Evolutionary conservation across 257 asterid genomes (phyloP), one percentile per base, ranked within the genome.

Genomic region (Nicotiana otophora): DNA sequence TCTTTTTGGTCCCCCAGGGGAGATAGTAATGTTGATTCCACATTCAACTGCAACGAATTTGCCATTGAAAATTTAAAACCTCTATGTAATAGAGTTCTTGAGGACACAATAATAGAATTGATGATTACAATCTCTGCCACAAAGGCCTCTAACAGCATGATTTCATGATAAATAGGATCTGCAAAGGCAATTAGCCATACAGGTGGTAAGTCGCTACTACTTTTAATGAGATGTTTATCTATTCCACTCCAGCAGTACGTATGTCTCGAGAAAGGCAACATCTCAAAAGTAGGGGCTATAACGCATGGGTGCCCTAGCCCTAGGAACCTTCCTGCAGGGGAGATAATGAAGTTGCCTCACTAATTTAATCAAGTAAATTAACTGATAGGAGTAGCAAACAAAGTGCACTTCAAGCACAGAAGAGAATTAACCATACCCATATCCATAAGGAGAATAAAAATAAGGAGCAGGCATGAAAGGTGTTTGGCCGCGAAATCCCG

Each of bases 251-350:
- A 53, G 58, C 0, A 19, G 58, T 4, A 53, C 1, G 7, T 14
- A 53, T 53, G 58, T 53, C 58, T 53, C 58, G 19, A 15, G 5
- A 10, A 53, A 53, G 58, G 19, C 58, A 53, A 53, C 58, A 53
- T 82, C 84, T 92, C 87, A 89, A 81, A 87, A 88, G 88, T 92
- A 92, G 61, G 95, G 94, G 86, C 89, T 88, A 84, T 88, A 90
- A 60, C 94, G 87, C 95, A 90, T 90, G 33, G 94, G 91, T 80
- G 83, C 88, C 83, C 95, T 89, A 86, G 85, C 88, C 89, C 97
- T 85, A 33, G 93, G 93, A 64, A 90, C 91, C 87, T 93, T 93
- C 89, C 94, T 92, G 91, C 88, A 90, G 83, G 33, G 39, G 12
- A 67, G 15, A 58, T 42, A 10, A 48, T 58, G 46, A 81, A 67